These are phyloP conservation scores for Neofusicoccum sp. DNA, from an alignment of 2,329 filamentous ascomycete genomes.

Conservation along the genomic window DNA sequence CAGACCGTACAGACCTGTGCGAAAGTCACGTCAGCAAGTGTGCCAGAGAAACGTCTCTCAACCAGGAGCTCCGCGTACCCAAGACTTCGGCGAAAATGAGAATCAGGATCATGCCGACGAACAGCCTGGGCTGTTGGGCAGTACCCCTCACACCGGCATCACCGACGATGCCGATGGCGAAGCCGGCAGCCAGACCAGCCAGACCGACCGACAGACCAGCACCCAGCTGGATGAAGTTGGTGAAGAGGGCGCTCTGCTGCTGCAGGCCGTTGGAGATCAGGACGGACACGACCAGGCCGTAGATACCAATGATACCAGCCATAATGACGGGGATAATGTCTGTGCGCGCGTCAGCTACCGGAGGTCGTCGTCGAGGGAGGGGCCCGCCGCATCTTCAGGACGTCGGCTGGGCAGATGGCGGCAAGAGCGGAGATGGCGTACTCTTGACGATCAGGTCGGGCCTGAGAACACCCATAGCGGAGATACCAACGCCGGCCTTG, in stretches of 20 bases:
- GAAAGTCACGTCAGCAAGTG: slow-evolving; percentile 13
- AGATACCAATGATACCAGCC: slow-evolving; percentile 99
- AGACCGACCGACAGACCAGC: slow-evolving; percentile 64
- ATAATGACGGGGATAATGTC: slow-evolving; percentile 99
- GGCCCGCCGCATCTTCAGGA: slow-evolving; percentile 18
- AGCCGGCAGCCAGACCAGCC: slow-evolving; percentile 89
- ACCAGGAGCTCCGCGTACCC: slow-evolving; percentile 59
- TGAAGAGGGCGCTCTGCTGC: slow-evolving; percentile 48
- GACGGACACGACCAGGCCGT: slow-evolving; percentile 55
- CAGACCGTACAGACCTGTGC: slow-evolving; percentile 89
- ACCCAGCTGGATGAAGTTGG: slow-evolving; percentile 54
- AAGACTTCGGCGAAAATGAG: slow-evolving; percentile 99
- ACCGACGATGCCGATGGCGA: slow-evolving; percentile 62
- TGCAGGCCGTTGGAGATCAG: slow-evolving; percentile 54
- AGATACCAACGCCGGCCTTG: slow-evolving; percentile 98
- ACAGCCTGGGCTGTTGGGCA: slow-evolving; percentile 79
- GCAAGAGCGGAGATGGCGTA: slow-evolving; percentile 53
- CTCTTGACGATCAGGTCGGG: slow-evolving; percentile 99
- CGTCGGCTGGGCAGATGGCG: slow-evolving; percentile 20
- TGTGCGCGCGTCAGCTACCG: slow-evolving; percentile 40
- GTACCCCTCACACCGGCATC: slow-evolving; percentile 86
- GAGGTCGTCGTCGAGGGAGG: background rate
- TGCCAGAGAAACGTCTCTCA: background rate
- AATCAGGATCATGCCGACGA: slow-evolving; percentile 98
- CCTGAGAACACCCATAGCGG: slow-evolving; percentile 95